These are phyloP conservation scores for Candida odintsovae DNA, from an alignment of 805 yeast genomes.

Conservation along the genomic window DNA sequence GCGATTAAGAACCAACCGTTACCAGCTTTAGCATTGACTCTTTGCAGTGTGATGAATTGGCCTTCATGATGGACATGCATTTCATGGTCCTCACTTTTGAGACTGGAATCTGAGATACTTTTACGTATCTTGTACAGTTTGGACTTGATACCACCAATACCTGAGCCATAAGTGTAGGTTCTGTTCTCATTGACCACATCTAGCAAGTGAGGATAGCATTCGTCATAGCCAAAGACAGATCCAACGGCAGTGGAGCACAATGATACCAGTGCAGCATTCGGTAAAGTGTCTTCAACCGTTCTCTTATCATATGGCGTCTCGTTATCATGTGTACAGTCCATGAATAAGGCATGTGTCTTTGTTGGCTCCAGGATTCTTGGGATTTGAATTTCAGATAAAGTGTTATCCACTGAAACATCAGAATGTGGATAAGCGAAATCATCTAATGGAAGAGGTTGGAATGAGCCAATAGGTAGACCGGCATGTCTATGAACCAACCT, in stretches of 20 bases:
- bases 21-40: slow-evolving; percentile 79
- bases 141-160: slow-evolving; percentile 72
- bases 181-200: slow-evolving; percentile 77
- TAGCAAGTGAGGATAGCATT: slow-evolving; percentile 75
- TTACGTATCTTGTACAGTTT: slow-evolving; percentile 53
- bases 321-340: slow-evolving; percentile 98
- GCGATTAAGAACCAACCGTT: slow-evolving; percentile 87
- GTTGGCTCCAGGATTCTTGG: slow-evolving; percentile 61
- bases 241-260: slow-evolving; percentile 93
- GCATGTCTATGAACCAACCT: slow-evolving; percentile 87
- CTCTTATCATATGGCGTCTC: slow-evolving; percentile 85
- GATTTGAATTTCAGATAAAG: slow-evolving; percentile 58
- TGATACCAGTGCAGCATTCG: slow-evolving; percentile 91
- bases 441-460: slow-evolving; percentile 73
- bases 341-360: slow-evolving; percentile 89
- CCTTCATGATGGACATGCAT: slow-evolving; percentile 94
- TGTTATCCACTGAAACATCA: slow-evolving; percentile 15
- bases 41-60: slow-evolving; percentile 84
- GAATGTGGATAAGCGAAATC: slow-evolving; percentile 55
- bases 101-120: slow-evolving; percentile 44
- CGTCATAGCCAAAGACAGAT: slow-evolving; percentile 91
- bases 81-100: slow-evolving; percentile 59
- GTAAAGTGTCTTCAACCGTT: slow-evolving; percentile 89
- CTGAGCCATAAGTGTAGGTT: slow-evolving; percentile 48
- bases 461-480: slow-evolving; percentile 92